These are phyloP conservation scores for Neurospora hispaniola DNA, from an alignment of 495 filamentous ascomycete species.

Conservation along the genomic window DNA sequence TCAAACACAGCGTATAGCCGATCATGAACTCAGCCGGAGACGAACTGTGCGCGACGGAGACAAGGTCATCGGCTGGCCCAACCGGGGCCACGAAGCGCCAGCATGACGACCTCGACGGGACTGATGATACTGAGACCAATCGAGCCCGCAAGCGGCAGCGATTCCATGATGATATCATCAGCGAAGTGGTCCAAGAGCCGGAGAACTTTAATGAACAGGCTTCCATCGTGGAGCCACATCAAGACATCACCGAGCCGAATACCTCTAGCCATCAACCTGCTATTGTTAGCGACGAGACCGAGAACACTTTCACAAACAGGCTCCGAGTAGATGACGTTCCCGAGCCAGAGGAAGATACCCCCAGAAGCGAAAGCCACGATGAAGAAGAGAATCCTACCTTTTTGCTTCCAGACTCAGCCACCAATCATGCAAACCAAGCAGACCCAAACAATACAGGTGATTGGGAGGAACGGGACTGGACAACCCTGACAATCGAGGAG, in stretches of 20 bases:
- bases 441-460: not conserved
- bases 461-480: not conserved
- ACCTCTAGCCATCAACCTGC: not conserved
- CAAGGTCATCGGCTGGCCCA: not conserved
- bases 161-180: not conserved
- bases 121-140: not conserved
- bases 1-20: not conserved
- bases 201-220: not conserved
- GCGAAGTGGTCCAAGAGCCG: not conserved
- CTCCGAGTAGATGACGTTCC: not conserved
- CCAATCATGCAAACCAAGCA: not conserved
- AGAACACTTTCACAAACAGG: not conserved
- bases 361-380: not conserved
- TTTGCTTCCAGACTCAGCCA: not conserved
- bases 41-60: not conserved
- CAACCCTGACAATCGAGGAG: not conserved
- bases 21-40: not conserved
- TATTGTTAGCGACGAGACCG: not conserved
- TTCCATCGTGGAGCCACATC: not conserved
- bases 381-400: not conserved
- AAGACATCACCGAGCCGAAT: not conserved
- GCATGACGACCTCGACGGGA: not conserved
- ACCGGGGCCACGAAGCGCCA: not conserved
- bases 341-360: not conserved
- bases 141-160: not conserved